phyloP scores from a whole-genome alignment of 2,329 filamentous ascomycete genomes.

The Teratosphaeria pseudoeucalypti region DNA sequence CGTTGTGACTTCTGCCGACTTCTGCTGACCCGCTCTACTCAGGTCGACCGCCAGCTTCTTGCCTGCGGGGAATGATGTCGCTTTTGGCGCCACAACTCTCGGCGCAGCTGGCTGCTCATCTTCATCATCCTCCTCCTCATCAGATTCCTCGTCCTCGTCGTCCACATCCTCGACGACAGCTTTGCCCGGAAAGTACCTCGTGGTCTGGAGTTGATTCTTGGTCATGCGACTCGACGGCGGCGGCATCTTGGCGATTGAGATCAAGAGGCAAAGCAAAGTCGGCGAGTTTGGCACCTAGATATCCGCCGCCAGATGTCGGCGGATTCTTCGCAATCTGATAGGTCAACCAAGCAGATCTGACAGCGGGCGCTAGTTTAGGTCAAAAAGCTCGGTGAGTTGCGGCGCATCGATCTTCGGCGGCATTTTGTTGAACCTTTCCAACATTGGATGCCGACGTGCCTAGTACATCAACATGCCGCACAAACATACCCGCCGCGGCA shows the following conservation, averaged over 20 bases:
- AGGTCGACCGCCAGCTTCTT: constrained; percentile 31
- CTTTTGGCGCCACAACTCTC: constrained; percentile 30
- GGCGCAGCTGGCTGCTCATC: constrained; percentile 42
- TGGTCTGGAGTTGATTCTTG: constrained; percentile 71
- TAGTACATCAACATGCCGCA: constrained; percentile 1
- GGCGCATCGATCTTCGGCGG: not conserved
- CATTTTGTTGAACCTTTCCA: not conserved
- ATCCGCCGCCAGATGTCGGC: not conserved
- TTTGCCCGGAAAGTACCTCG: constrained; percentile 81
- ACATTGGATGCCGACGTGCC: not conserved
- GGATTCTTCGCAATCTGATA: not conserved
- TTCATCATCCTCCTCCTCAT: constrained; percentile 27
- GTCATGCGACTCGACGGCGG: constrained; percentile 73
- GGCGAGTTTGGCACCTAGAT: not conserved
- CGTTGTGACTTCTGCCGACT: constrained; percentile 16
- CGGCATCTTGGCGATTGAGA: constrained; percentile 38
- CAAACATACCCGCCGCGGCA: constrained; percentile 18
- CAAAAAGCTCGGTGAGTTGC: not conserved
- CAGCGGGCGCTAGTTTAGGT: not conserved
- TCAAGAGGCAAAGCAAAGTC: not conserved
- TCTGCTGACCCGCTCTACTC: constrained; percentile 29
- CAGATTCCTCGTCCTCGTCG: constrained; percentile 31
- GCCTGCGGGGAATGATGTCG: constrained; percentile 39
- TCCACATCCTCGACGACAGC: constrained; percentile 42
- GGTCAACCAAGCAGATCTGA: not conserved